phyloP scores from a whole-genome alignment of 306 rosid species.

The Geum urbanum region DNA sequence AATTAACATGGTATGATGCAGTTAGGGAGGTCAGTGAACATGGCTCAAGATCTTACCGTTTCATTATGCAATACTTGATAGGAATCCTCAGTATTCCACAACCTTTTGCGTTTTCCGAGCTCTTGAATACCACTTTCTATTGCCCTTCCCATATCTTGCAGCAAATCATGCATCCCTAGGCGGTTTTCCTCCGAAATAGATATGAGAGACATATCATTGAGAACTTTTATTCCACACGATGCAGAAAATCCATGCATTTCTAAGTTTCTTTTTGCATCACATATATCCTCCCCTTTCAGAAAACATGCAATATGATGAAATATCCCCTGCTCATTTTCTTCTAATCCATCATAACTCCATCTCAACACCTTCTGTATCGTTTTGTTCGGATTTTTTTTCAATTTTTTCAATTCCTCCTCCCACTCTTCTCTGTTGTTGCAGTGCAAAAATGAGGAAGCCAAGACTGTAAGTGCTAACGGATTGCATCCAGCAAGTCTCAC shows the following conservation, averaged over 20 bases:
- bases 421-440: neutral
- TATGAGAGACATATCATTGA: slow-evolving; percentile 38
- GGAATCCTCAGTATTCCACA: slow-evolving; percentile 20
- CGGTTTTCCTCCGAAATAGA: neutral
- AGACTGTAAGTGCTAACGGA: slow-evolving; percentile 15
- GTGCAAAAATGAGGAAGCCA: slow-evolving; percentile 2
- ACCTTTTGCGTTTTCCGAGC: slow-evolving; percentile 8
- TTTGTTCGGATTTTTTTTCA: neutral
- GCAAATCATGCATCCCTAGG: slow-evolving; percentile 34
- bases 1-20: too few species aligned
- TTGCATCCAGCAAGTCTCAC: neutral
- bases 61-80: slow-evolving; percentile 18
- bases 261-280: slow-evolving; percentile 14
- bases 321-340: slow-evolving; percentile 20
- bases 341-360: slow-evolving; percentile 16
- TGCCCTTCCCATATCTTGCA: slow-evolving; percentile 31
- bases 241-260: slow-evolving; percentile 21
- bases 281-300: slow-evolving; percentile 32
- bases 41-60: neutral
- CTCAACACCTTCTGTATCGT: slow-evolving; percentile 4
- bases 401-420: slow-evolving; percentile 1
- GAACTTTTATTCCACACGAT: slow-evolving; percentile 25
- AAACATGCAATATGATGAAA: slow-evolving; percentile 34
- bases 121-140: slow-evolving; percentile 15
- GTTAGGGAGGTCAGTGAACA: too few species aligned